Percentiles rank a stretch among this genome's conserved stretches.
Conservation (phyloP, 345 rosid genomes). For the Eucalyptus curtisii region DNA sequence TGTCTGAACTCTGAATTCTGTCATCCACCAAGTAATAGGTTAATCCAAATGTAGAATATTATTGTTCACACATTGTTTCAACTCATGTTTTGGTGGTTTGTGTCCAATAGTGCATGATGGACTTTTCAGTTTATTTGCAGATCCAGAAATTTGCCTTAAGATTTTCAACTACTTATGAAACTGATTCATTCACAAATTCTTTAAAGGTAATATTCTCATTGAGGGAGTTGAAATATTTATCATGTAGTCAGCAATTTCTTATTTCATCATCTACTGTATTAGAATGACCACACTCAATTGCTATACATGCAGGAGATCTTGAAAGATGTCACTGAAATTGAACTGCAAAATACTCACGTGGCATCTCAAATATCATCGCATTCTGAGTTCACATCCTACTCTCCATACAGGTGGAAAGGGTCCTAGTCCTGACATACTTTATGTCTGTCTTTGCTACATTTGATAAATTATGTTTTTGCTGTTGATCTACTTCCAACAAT, state of each 20-base stretch:
- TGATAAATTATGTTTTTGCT: background rate
- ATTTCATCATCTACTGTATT: background rate
- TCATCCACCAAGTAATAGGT: background rate
- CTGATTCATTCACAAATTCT: slow-evolving; percentile 34
- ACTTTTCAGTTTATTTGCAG: slow-evolving; percentile 25
- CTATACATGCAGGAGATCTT: slow-evolving; percentile 25
- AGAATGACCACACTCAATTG: background rate
- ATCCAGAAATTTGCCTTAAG: slow-evolving; percentile 75
- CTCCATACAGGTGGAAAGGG: slow-evolving; percentile 22
- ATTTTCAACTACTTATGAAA: slow-evolving; percentile 42
- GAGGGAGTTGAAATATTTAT: background rate
- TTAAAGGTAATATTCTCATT: slow-evolving; percentile 34
- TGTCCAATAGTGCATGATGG: background rate
- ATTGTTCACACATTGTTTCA: background rate
- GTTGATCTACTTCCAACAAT: background rate
- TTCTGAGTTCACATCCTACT: slow-evolving; percentile 26
- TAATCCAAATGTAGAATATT: background rate
- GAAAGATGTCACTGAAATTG: slow-evolving; percentile 12
- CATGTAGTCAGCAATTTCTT: background rate
- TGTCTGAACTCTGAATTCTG: background rate
- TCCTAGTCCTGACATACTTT: background rate
- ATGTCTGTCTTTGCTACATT: background rate
- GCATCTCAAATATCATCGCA: slow-evolving; percentile 34
- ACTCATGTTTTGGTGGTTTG: background rate
- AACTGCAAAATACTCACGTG: slow-evolving; percentile 14